Conservation (phyloP, 371 early-diverging fungal genomes). For the Apophysomyces ossiformis region DNA sequence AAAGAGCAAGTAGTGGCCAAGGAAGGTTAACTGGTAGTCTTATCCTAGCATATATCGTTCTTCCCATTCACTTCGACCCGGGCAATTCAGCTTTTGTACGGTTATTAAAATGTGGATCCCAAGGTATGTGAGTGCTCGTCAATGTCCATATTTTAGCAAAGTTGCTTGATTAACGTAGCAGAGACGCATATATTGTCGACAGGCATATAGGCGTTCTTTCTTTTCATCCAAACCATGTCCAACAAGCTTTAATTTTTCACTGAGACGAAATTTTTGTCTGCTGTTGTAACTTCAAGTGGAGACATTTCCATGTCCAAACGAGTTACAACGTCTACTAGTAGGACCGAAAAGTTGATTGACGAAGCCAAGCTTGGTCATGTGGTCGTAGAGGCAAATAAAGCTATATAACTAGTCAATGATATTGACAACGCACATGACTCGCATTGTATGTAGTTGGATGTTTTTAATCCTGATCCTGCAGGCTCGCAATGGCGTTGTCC, state of each 20-base stretch:
- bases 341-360: background rate
- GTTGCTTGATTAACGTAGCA: too few relatives aligned
- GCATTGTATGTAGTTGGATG: background rate
- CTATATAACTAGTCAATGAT: background rate
- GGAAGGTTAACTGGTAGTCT: too few relatives aligned
- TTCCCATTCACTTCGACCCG: too few relatives aligned
- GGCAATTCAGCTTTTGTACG: too few relatives aligned
- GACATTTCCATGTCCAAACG: conserved; percentile 7
- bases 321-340: background rate
- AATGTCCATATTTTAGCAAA: too few relatives aligned
- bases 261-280: background rate
- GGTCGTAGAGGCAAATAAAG: background rate
- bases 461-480: background rate
- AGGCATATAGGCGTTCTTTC: background rate
- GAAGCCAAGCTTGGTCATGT: conserved; percentile 4
- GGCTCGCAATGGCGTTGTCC: background rate
- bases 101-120: too few relatives aligned
- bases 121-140: too few relatives aligned
- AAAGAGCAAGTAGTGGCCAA: too few relatives aligned
- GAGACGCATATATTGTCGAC: too few relatives aligned
- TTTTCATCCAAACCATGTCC: background rate
- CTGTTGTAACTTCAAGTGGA: background rate
- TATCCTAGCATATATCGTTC: too few relatives aligned
- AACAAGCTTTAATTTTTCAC: background rate
- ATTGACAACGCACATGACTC: background rate